Evolutionary conservation across 1,284 basidiomycete species (phyloP).

Genomic region (Pisolithus thermaeus): DNA sequence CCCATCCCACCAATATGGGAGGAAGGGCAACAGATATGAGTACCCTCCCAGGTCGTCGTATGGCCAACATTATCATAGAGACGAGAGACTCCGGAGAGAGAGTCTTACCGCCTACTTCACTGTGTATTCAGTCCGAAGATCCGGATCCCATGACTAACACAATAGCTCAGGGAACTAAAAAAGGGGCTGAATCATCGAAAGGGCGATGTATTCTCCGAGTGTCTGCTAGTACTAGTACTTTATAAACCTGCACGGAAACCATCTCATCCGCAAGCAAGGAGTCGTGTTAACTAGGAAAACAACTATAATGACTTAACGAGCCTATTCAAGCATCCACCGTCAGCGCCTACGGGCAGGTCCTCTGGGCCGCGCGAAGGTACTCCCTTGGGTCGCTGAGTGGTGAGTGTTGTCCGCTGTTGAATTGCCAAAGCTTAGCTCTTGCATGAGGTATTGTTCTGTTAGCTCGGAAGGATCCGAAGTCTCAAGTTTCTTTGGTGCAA

Average conservation of each 20-base stretch:
- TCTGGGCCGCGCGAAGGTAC: conserved; percentile 55
- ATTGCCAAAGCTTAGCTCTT: conserved; percentile 44
- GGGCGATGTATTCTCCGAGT: too few species aligned
- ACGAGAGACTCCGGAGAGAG: too few species aligned
- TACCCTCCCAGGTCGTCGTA: conserved; percentile 11
- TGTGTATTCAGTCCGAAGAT: background rate
- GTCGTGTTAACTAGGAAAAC: background rate
- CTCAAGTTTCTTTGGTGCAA: conserved; percentile 65
- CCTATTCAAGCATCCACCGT: background rate
- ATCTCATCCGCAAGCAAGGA: background rate
- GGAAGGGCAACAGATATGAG: conserved; percentile 11
- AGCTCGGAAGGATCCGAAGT: conserved; percentile 77
- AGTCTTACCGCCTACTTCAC: background rate
- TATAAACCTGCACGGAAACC: background rate
- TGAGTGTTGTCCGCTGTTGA: conserved; percentile 8
- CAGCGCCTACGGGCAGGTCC: conserved; percentile 46
- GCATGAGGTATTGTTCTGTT: conserved; percentile 53
- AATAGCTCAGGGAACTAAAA: too few species aligned
- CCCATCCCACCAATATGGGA: conserved; percentile 6
- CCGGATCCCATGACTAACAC: too few species aligned
- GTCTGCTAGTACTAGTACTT: background rate
- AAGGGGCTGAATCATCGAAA: too few species aligned
- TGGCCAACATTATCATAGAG: conserved; percentile 15
- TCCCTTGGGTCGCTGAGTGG: conserved; percentile 23
- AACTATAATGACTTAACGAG: background rate